These are phyloP conservation scores for Solanum acaule DNA, from an alignment of 257 asterid species.

Conservation along the genomic window DNA sequence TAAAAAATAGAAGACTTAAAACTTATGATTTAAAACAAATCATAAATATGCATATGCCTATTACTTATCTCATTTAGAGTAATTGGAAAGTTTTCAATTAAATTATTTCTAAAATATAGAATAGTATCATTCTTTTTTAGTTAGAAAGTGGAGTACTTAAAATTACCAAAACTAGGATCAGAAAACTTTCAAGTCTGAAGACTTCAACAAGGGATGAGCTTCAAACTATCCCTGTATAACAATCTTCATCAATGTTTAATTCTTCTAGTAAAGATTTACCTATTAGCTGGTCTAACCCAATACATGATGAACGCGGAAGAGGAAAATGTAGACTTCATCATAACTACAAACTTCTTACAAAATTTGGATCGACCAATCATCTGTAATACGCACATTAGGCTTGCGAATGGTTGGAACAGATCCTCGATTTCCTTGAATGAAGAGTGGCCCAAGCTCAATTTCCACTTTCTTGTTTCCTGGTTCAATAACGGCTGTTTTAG, in stretches of 20 bases:
- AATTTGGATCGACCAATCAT: slow-evolving; percentile 64
- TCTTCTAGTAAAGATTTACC: neutral
- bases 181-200: neutral
- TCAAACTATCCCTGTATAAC: neutral
- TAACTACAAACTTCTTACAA: slow-evolving; percentile 32
- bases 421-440: slow-evolving; percentile 33
- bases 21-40: neutral
- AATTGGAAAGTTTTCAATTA: neutral
- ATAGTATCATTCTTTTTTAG: neutral
- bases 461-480: slow-evolving; percentile 45
- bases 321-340: too few relatives aligned
- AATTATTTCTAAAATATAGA: neutral
- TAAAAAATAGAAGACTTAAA: neutral
- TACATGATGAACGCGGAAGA: neutral
- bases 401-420: slow-evolving; percentile 61
- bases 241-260: neutral
- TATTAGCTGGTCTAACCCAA: neutral
- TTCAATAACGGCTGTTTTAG: slow-evolving; percentile 51
- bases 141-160: neutral
- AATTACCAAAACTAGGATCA: neutral
- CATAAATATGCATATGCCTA: neutral
- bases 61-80: neutral
- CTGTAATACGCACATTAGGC: slow-evolving; percentile 54
- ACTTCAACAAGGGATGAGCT: neutral
- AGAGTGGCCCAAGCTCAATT: slow-evolving; percentile 56